A percentile compares a stretch with the other conserved stretches of the same genome.
Conservation (phyloP, 495 filamentous ascomycete species). For the Penicillium pulvis region DNA sequence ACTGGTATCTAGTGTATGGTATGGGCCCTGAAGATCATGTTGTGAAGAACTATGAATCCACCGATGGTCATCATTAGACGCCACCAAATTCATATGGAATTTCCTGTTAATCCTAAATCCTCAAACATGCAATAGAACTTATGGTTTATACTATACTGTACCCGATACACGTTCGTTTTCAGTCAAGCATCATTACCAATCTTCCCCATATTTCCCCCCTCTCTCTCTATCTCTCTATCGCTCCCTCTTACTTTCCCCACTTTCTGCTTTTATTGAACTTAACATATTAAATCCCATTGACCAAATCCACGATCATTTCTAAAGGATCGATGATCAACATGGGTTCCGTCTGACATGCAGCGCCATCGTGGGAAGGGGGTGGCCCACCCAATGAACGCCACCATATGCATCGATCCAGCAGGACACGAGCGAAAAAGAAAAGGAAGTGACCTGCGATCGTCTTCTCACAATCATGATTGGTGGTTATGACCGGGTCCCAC, state of each 20-base stretch:
- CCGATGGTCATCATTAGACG: neutral
- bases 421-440: conserved; percentile 4
- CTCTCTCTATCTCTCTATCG: too few relatives aligned
- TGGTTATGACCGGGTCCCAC: conserved; percentile 8
- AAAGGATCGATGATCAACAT: conserved; percentile 28
- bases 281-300: too few relatives aligned
- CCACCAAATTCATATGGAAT: neutral
- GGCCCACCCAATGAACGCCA: conserved; percentile 14
- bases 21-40: conserved; percentile 32
- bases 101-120: too few relatives aligned
- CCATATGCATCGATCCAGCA: conserved; percentile 11
- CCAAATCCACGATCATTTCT: conserved; percentile 3
- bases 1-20: neutral
- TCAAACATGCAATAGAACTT: conserved; percentile 14
- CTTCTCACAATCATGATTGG: conserved; percentile 9
- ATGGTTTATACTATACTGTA: neutral
- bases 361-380: conserved; percentile 12
- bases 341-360: conserved; percentile 34
- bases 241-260: conserved; percentile 4
- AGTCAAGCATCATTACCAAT: too few relatives aligned
- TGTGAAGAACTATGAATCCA: conserved; percentile 10
- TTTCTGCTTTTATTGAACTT: neutral
- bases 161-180: too few relatives aligned
- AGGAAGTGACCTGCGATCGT: conserved; percentile 10
- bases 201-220: too few relatives aligned